Evolutionary conservation across 345 rosid genomes (phyloP).

Genomic region (Eucalyptus melliodora): DNA sequence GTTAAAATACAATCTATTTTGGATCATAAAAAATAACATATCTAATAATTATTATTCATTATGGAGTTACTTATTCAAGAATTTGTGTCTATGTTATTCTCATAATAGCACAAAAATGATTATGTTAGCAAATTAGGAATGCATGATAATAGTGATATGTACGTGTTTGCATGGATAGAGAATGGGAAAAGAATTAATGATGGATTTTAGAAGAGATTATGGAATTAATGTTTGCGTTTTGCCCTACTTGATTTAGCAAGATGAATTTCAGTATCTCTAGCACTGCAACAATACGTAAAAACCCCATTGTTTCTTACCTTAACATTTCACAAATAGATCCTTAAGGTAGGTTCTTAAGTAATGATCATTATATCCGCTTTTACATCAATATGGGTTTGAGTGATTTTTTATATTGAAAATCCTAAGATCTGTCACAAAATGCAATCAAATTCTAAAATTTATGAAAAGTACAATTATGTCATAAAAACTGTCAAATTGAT

Average conservation of each 20-base stretch:
- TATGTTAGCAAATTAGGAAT: not conserved
- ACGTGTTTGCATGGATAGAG: not conserved
- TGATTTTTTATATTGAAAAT: fast-evolving
- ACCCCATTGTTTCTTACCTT: not conserved
- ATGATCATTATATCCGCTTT: not conserved
- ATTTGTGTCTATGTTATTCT: too few species aligned
- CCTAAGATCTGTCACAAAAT: too few species aligned
- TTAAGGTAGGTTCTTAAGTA: not conserved
- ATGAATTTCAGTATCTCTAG: not conserved
- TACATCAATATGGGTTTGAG: fast-evolving
- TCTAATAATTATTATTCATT: too few species aligned
- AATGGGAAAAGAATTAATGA: not conserved
- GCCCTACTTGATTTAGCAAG: not conserved
- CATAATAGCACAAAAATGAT: too few species aligned
- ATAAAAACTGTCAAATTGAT: fast-evolving
- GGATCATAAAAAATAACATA: too few species aligned
- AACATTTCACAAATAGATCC: not conserved
- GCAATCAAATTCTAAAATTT: fast-evolving
- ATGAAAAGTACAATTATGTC: fast-evolving
- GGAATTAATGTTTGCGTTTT: not conserved
- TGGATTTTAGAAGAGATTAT: not conserved
- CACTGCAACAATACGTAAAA: not conserved
- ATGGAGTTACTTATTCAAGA: too few species aligned
- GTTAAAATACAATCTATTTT: too few species aligned
- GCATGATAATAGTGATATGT: not conserved